These are phyloP conservation scores for Lodderomyces margitis DNA, from an alignment of 1,139 yeast species.

Conservation along the genomic window DNA sequence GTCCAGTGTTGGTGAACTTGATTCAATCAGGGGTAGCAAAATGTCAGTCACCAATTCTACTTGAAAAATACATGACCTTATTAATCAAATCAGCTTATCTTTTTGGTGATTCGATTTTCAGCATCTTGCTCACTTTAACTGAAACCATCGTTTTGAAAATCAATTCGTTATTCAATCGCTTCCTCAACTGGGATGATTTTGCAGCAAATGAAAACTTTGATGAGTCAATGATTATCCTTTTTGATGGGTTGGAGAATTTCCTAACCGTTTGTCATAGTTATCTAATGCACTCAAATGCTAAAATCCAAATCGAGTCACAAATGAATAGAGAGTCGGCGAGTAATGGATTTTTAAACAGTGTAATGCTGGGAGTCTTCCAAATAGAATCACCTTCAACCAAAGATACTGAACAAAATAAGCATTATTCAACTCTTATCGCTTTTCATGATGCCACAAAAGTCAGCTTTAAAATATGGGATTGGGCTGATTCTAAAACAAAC, in stretches of 20 bases:
- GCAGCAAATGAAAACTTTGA: constrained; percentile 35
- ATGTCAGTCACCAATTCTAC: constrained; percentile 35
- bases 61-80: constrained; percentile 49
- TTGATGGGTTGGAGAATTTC: constrained; percentile 67
- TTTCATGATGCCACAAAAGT: constrained; percentile 59
- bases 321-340: constrained; percentile 8
- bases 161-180: constrained; percentile 30
- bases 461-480: constrained; percentile 66
- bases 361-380: constrained; percentile 83
- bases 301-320: constrained; percentile 9
- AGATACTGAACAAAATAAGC: constrained; percentile 52
- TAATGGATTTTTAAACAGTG: constrained; percentile 69
- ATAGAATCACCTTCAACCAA: constrained; percentile 67
- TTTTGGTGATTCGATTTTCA: constrained; percentile 51
- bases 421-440: constrained; percentile 57
- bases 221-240: constrained; percentile 48
- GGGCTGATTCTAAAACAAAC: constrained; percentile 57
- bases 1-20: constrained; percentile 34
- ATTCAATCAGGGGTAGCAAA: constrained; percentile 39
- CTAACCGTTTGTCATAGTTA: constrained; percentile 62
- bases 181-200: constrained; percentile 16
- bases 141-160: constrained; percentile 51
- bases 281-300: constrained; percentile 27
- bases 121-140: constrained; percentile 48
- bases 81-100: constrained; percentile 45